phyloP scores from a whole-genome alignment of 2,329 filamentous ascomycete genomes.

The Ophiostoma tasmaniense region DNA sequence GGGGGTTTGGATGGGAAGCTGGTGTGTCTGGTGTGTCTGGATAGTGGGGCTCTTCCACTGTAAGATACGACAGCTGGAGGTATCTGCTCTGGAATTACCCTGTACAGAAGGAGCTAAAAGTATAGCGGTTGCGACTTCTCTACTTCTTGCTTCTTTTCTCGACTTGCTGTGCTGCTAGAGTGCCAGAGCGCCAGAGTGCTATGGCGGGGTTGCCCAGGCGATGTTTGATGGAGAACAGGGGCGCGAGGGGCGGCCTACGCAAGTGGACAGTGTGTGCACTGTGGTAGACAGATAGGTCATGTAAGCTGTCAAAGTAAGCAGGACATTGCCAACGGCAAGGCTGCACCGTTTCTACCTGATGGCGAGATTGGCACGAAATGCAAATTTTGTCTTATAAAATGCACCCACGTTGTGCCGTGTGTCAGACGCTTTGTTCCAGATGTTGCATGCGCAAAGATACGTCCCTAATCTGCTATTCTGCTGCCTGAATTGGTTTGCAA shows the following conservation, averaged over 20 bases:
- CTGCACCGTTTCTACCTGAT: background rate
- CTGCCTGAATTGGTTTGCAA: background rate
- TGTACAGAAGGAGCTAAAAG: background rate
- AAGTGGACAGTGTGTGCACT: conserved; percentile 4
- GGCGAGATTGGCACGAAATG: background rate
- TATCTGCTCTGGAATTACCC: background rate
- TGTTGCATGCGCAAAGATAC: background rate
- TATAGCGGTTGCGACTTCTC: background rate
- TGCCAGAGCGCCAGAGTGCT: conserved; percentile 11
- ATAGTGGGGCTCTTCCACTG: conserved; percentile 11
- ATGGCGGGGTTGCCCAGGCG: conserved; percentile 19
- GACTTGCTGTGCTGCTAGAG: background rate
- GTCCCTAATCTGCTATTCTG: background rate
- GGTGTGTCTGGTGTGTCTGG: conserved; percentile 8
- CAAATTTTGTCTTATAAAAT: background rate
- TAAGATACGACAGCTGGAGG: background rate
- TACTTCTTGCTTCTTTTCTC: background rate
- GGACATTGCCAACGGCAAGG: background rate
- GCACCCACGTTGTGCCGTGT: background rate
- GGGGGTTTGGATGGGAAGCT: conserved; percentile 4
- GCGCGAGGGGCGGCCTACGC: background rate
- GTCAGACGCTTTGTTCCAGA: background rate
- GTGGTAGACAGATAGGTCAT: background rate
- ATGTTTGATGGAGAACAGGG: conserved; percentile 5
- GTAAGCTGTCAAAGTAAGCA: background rate